Evolutionary conservation across 106 monocot species (phyloP).

Genomic region (Triglochin maritima): DNA sequence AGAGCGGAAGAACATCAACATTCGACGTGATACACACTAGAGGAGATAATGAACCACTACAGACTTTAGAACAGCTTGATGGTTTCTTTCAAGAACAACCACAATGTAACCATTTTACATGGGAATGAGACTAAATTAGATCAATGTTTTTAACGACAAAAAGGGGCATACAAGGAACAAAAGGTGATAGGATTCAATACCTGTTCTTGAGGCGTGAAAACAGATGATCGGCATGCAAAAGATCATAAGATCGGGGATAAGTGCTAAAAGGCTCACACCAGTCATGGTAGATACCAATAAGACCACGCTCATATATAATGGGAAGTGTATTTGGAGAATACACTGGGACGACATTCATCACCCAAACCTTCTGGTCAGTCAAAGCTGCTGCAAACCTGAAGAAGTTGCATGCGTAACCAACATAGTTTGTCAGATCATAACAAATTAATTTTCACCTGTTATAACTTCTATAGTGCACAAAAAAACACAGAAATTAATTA

Average conservation of each 20-base stretch:
- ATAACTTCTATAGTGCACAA: too few relatives aligned
- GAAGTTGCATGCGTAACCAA: not conserved
- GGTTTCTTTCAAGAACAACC: too few relatives aligned
- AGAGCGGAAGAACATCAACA: too few relatives aligned
- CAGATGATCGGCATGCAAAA: conserved; percentile 91
- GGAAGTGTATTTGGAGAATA: conserved; percentile 86
- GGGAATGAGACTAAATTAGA: not conserved
- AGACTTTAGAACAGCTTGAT: too few relatives aligned
- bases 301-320: conserved; percentile 86
- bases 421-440: too few relatives aligned
- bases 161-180: not conserved
- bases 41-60: too few relatives aligned
- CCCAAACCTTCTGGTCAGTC: conserved; percentile 72
- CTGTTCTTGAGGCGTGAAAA: conserved; percentile 83
- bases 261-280: conserved; percentile 98
- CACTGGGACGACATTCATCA: conserved; percentile 91
- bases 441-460: too few relatives aligned
- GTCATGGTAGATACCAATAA: conserved; percentile 86
- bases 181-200: conserved; percentile 18
- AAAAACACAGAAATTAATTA: too few relatives aligned
- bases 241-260: conserved; percentile 89
- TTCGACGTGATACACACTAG: too few relatives aligned
- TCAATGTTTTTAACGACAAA: not conserved
- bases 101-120: too few relatives aligned
- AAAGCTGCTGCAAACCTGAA: conserved; percentile 85